phyloP scores from a whole-genome alignment of 805 yeast genomes.

The Maudiozyma saulgeensis region DNA sequence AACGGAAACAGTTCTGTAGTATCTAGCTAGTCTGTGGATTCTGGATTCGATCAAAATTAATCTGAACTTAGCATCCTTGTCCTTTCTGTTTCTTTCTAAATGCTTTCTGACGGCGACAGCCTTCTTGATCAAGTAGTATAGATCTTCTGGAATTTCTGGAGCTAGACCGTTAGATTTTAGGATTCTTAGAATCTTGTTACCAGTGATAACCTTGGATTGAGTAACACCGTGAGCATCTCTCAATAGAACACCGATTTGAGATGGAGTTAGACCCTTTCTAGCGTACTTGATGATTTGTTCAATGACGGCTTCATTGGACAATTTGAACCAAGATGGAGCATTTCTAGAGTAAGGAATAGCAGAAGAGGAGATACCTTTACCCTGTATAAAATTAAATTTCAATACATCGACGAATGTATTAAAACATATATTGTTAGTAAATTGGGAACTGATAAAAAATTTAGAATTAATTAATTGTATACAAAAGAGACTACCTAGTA shows the following conservation, averaged over 20 bases:
- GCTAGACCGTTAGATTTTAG: slow-evolving; percentile 99
- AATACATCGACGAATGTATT: not conserved
- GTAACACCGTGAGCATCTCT: slow-evolving; percentile 99
- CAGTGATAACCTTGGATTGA: slow-evolving; percentile 94
- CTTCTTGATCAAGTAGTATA: slow-evolving; percentile 97
- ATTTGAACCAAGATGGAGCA: slow-evolving; percentile 99
- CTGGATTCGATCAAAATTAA: slow-evolving; percentile 99
- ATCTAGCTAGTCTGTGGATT: slow-evolving; percentile 99
- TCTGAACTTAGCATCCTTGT: slow-evolving; percentile 99
- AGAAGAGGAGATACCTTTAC: slow-evolving; percentile 98
- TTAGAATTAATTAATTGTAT: not conserved
- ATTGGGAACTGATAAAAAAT: not conserved
- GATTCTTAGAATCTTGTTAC: slow-evolving; percentile 99
- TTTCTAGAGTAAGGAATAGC: slow-evolving; percentile 99
- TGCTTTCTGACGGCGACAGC: slow-evolving; percentile 99
- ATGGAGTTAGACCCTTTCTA: slow-evolving; percentile 99
- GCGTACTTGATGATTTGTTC: slow-evolving; percentile 99
- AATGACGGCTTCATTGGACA: slow-evolving; percentile 87
- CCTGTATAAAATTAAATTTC: slow-evolving; percentile 39
- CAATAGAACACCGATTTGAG: slow-evolving; percentile 97
- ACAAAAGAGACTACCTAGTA: slow-evolving; percentile 6
- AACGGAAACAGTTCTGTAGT: slow-evolving; percentile 99
- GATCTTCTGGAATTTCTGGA: slow-evolving; percentile 99
- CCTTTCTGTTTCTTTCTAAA: slow-evolving; percentile 99
- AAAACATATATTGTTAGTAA: slow-evolving; percentile 8